A percentile compares a stretch with the other conserved stretches of the same genome.
These are phyloP conservation scores for Conticribra guillardii DNA, from an alignment of 108 stramenopile genomes.

Conservation along the genomic window DNA sequence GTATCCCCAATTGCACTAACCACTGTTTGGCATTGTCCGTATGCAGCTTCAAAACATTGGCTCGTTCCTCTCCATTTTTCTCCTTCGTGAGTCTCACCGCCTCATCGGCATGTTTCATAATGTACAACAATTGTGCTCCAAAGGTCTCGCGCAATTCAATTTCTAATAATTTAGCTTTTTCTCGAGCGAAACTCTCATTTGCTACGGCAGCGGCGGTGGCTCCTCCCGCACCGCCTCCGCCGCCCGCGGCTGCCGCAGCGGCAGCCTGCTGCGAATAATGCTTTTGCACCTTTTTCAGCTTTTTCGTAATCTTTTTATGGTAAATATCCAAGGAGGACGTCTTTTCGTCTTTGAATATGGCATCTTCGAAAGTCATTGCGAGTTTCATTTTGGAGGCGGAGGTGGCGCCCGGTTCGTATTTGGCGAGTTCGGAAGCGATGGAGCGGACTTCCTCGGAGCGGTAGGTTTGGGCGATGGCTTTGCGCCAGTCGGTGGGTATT, in stretches of 20 bases:
- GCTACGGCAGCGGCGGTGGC: background rate
- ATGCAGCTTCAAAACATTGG: slow-evolving; percentile 61
- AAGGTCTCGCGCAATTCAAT: slow-evolving; percentile 53
- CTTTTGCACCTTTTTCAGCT: slow-evolving; percentile 77
- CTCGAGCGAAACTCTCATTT: slow-evolving; percentile 29
- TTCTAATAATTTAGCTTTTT: slow-evolving; percentile 42
- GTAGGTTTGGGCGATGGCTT: slow-evolving; percentile 64
- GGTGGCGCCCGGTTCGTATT: slow-evolving; percentile 74
- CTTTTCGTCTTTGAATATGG: slow-evolving; percentile 66
- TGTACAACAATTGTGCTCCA: slow-evolving; percentile 61
- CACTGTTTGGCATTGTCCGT: slow-evolving; percentile 54
- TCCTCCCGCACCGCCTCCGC: background rate
- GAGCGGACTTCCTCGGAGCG: slow-evolving; percentile 75
- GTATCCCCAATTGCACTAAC: slow-evolving; percentile 59
- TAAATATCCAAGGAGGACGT: slow-evolving; percentile 75
- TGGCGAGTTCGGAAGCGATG: slow-evolving; percentile 78
- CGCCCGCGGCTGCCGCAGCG: slow-evolving; percentile 26
- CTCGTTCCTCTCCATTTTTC: slow-evolving; percentile 49
- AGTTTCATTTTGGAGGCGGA: slow-evolving; percentile 73
- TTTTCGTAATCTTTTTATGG: slow-evolving; percentile 70
- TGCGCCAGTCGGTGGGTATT: slow-evolving; percentile 81
- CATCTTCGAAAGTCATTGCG: slow-evolving; percentile 81
- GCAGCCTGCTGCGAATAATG: slow-evolving; percentile 56
- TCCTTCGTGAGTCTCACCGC: slow-evolving; percentile 57
- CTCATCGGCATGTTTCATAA: slow-evolving; percentile 56